A percentile compares a stretch with the other conserved stretches of the same genome.
Evolutionary conservation across 371 early-diverging fungal species (phyloP).

Genomic region (Massospora cicadina): DNA sequence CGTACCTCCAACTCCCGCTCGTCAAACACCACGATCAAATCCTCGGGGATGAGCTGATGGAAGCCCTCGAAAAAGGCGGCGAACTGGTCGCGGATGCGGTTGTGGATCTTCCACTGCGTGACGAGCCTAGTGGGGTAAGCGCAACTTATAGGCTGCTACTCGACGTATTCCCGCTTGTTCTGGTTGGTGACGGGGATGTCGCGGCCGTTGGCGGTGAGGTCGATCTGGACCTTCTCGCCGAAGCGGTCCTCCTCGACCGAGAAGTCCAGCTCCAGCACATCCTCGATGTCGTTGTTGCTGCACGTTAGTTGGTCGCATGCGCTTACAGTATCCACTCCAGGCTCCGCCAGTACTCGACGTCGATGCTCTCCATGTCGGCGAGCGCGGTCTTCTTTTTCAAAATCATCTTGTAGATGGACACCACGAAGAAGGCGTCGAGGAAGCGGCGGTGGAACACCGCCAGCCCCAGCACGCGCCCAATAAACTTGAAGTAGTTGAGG

Average conservation of each 20-base stretch:
- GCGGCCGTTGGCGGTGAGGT: conserved; percentile 78
- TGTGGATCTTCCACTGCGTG: conserved; percentile 65
- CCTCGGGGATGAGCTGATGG: conserved; percentile 86
- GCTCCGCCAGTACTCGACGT: conserved; percentile 80
- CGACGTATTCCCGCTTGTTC: conserved; percentile 92
- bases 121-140: conserved; percentile 10
- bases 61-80: conserved; percentile 88
- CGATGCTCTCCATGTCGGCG: conserved; percentile 90
- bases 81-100: conserved; percentile 86
- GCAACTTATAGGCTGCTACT: conserved; percentile 24
- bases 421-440: conserved; percentile 91
- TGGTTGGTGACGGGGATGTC: conserved; percentile 88
- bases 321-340: conserved; percentile 81
- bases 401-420: conserved; percentile 92
- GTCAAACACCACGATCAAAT: conserved; percentile 88
- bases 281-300: conserved; percentile 75
- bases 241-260: conserved; percentile 84
- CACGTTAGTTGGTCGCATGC: not conserved
- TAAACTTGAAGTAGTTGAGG: conserved; percentile 93
- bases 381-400: conserved; percentile 69
- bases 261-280: conserved; percentile 76
- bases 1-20: conserved; percentile 83
- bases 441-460: conserved; percentile 93
- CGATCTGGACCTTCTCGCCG: conserved; percentile 77
- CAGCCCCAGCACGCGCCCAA: conserved; percentile 92